phyloP scores from a whole-genome alignment of 768 basidiomycete species.

The Tubosaeta sp. region DNA sequence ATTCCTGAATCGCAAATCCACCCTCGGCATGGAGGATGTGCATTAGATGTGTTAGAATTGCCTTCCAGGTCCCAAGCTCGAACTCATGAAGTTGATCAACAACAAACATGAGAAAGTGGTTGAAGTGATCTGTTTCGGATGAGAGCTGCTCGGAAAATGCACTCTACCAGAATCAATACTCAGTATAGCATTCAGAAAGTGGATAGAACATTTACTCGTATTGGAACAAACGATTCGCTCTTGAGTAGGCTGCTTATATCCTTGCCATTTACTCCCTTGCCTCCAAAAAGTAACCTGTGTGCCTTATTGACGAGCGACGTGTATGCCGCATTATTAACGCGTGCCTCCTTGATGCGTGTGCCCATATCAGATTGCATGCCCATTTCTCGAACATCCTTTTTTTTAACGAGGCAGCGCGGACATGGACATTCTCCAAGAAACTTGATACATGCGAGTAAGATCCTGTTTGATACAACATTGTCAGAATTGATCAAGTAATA shows the following conservation, averaged over 20 bases:
- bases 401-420: background rate
- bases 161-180: background rate
- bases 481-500: too few relatives aligned
- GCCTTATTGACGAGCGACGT: too few relatives aligned
- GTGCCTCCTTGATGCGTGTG: rapidly evolving
- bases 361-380: background rate
- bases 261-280: too few relatives aligned
- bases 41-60: background rate
- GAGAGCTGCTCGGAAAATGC: too few relatives aligned
- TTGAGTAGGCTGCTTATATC: too few relatives aligned
- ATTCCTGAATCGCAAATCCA: too few relatives aligned
- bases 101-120: background rate
- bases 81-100: background rate
- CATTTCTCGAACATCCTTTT: background rate
- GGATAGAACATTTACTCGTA: too few relatives aligned
- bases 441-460: background rate
- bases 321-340: background rate
- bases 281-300: too few relatives aligned
- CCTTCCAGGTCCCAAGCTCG: background rate
- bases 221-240: too few relatives aligned
- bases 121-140: too few relatives aligned
- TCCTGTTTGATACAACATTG: too few relatives aligned
- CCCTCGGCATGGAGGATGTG: background rate
- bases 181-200: background rate
- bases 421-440: conserved; percentile 1